Percentiles rank a stretch among this genome's conserved stretches.
phyloP scores from a whole-genome alignment of 306 rosid genomes.

The Morella rubra region DNA sequence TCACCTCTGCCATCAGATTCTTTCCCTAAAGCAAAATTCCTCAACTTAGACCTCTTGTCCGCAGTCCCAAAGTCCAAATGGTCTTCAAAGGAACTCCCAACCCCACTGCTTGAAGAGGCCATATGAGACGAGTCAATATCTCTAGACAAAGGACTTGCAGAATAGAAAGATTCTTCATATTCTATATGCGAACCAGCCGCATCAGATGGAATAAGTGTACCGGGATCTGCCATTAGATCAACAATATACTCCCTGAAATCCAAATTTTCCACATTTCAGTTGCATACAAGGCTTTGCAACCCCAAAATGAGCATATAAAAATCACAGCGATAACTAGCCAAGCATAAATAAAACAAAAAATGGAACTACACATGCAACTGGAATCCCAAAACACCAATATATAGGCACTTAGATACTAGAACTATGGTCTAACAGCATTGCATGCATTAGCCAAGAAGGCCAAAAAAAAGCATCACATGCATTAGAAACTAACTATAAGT shows the following conservation, averaged over 20 bases:
- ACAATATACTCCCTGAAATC: conserved; percentile 95
- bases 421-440: neutral
- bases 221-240: conserved; percentile 97
- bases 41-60: conserved; percentile 48
- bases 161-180: conserved; percentile 55
- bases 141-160: conserved; percentile 69
- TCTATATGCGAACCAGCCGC: conserved; percentile 65
- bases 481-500: conserved; percentile 8
- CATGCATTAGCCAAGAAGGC: neutral
- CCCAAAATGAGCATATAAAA: conserved; percentile 14
- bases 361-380: conserved; percentile 11
- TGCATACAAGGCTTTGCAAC: conserved; percentile 26
- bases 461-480: conserved; percentile 4
- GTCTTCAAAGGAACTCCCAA: conserved; percentile 75
- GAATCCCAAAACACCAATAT: conserved; percentile 17
- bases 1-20: conserved; percentile 48
- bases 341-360: conserved; percentile 4
- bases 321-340: neutral
- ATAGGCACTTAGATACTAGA: neutral
- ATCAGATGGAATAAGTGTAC: conserved; percentile 91
- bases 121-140: conserved; percentile 72
- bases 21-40: conserved; percentile 41
- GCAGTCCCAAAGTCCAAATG: conserved; percentile 51
- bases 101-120: conserved; percentile 78
- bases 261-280: conserved; percentile 33